Evolutionary conservation across 139 green algal genomes (phyloP).

Genomic region (Chlorella ohadii): DNA sequence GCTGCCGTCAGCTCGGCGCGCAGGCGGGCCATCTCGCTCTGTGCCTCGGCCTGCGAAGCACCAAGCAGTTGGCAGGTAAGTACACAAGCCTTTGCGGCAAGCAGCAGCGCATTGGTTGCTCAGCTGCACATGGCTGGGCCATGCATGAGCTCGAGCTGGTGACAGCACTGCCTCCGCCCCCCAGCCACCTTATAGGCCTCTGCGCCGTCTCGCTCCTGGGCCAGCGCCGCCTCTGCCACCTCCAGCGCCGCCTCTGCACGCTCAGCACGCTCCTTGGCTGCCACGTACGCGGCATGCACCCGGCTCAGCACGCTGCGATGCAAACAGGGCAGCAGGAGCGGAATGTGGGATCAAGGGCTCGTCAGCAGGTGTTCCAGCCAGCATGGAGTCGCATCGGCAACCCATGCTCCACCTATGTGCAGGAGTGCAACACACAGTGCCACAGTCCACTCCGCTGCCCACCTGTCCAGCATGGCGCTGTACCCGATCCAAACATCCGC

Average conservation of each 20-base stretch:
- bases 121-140: no score
- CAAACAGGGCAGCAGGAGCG: neutral
- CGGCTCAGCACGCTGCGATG: constrained; percentile 22
- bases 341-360: no score
- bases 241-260: constrained; percentile 14
- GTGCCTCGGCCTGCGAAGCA: constrained; percentile 1
- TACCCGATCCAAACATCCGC: constrained; percentile 29
- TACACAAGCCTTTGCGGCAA: no score
- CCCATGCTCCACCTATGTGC: no score
- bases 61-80: no score
- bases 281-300: constrained; percentile 22
- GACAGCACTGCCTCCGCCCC: neutral
- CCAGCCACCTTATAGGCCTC: constrained; percentile 17
- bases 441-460: no score
- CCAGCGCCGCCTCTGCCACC: constrained; percentile 6
- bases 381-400: no score
- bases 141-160: no score
- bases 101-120: no score
- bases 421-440: no score
- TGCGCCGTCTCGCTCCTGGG: neutral
- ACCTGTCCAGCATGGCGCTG: constrained; percentile 29
- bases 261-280: constrained; percentile 24
- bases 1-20: constrained; percentile 23
- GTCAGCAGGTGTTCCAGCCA: no score
- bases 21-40: constrained; percentile 24